Evolutionary conservation across 108 stramenopile genomes (phyloP), one percentile per base, ranked within the genome.

Genomic region (Nitzschia inconspicua): DNA sequence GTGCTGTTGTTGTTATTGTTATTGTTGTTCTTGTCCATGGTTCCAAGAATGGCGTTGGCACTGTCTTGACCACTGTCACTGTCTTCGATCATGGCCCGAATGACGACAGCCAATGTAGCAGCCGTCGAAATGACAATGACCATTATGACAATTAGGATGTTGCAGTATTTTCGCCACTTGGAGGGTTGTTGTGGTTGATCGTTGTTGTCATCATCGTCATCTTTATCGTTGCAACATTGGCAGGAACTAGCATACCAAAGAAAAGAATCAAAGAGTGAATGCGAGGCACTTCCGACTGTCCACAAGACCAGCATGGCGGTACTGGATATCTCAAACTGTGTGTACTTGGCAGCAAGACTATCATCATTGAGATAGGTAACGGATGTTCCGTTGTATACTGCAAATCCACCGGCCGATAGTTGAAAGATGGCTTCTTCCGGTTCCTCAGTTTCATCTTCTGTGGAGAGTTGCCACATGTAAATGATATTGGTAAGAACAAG

Each of bases 241-340:
- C 84, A 89, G 4, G 84, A 78, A 9, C 77, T 50, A 36, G 82
- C 23, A 27, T 79, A 80, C 88, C 88, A 89, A 3, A 86, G 69
- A 13, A 55, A 37, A 50, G 73, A 50, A 47, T 89, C 88, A 68
- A 72, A 84, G 2, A 54, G 10, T 9, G 85, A 78, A 65, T 89
- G 84, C 3, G 74, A 8, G 9, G 57, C 62, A 41, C 80, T 65
- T 11, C 83, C 85, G 0, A 83, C 62, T 2, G 83, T 81, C 79
- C 83, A 84, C 11, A 89, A 44, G 37, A 72, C 47, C 4, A 83
- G 19, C 69, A 79, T 69, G 0, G 78, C 77, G 19, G 67, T 53
- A 0, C 73, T 70, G n/a, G n/a, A n/a, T n/a, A 86, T 34, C 24
- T 73, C 58, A 2, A 84, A 27, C 14, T 69, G 32, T 4, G 72